phyloP scores from a whole-genome alignment of 2,329 filamentous ascomycete species.

The Phyllosticta ampelicida region DNA sequence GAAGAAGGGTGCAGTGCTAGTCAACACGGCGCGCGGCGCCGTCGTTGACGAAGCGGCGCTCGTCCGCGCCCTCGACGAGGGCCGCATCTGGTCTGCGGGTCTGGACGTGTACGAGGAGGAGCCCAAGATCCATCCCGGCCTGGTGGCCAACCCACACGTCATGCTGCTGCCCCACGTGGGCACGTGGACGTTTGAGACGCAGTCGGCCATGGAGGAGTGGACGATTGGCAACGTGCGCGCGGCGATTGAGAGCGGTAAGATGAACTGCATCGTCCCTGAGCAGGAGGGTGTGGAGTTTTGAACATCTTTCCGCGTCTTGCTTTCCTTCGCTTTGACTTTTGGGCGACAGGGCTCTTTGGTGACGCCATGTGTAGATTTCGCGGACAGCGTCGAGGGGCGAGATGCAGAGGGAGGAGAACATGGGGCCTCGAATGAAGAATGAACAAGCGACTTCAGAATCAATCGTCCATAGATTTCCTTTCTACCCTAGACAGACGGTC shows the following conservation, averaged over 20 bases:
- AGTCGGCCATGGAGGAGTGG: slow-evolving; percentile 60
- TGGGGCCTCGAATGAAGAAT: too few species aligned
- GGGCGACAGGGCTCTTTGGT: too few species aligned
- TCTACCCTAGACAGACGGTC: too few species aligned
- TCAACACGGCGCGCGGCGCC: slow-evolving; percentile 75
- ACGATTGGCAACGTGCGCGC: slow-evolving; percentile 57
- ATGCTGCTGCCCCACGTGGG: slow-evolving; percentile 79
- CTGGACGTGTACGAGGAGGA: slow-evolving; percentile 79
- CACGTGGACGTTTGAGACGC: slow-evolving; percentile 63
- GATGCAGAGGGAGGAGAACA: too few species aligned
- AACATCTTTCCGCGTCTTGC: not conserved
- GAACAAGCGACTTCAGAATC: too few species aligned
- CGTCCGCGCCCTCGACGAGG: slow-evolving; percentile 58
- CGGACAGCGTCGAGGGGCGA: too few species aligned
- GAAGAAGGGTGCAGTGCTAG: slow-evolving; percentile 65
- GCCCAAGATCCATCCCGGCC: slow-evolving; percentile 61
- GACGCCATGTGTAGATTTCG: too few species aligned
- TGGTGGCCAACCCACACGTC: slow-evolving; percentile 59
- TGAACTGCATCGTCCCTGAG: slow-evolving; percentile 64
- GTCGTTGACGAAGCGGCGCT: slow-evolving; percentile 74
- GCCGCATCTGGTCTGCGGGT: slow-evolving; percentile 59
- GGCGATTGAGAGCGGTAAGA: slow-evolving; percentile 50
- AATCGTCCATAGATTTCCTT: too few species aligned
- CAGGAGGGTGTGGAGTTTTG: slow-evolving; percentile 41
- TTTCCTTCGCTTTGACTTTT: too few species aligned